phyloP scores from a whole-genome alignment of 345 rosid genomes.

The Citrus hindsii region DNA sequence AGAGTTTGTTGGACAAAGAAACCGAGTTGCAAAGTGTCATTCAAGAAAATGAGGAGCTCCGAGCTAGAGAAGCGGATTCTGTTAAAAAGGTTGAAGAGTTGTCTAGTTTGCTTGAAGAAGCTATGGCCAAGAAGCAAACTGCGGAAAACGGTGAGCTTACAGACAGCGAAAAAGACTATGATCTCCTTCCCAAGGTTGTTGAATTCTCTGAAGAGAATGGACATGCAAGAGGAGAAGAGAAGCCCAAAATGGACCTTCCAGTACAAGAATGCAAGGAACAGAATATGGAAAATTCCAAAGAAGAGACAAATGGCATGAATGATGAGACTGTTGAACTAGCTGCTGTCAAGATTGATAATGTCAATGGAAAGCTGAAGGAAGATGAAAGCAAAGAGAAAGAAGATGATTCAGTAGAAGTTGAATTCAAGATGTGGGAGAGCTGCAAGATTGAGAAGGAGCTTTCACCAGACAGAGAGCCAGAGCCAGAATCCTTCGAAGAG shows the following conservation, averaged over 20 bases:
- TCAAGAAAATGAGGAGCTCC: conserved; percentile 77
- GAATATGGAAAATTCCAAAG: conserved; percentile 36
- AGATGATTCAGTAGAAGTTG: conserved; percentile 67
- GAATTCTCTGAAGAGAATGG: conserved; percentile 97
- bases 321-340: conserved; percentile 24
- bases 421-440: conserved; percentile 98
- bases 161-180: conserved; percentile 90
- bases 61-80: conserved; percentile 53
- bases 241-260: conserved; percentile 42
- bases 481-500: conserved; percentile 72
- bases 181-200: conserved; percentile 86
- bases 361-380: conserved; percentile 49
- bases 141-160: conserved; percentile 76
- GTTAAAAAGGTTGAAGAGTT: conserved; percentile 69
- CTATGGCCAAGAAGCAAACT: conserved; percentile 42
- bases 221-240: conserved; percentile 70
- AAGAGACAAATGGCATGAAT: conserved; percentile 28
- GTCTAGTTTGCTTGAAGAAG: conserved; percentile 84
- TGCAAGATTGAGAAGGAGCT: conserved; percentile 96
- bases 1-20: conserved; percentile 76
- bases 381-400: conserved; percentile 51
- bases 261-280: conserved; percentile 31
- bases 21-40: conserved; percentile 61
- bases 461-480: conserved; percentile 66
- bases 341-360: conserved; percentile 36